Percentiles rank a stretch among this genome's conserved stretches.
Conservation (phyloP, 345 rosid genomes). For the Microthlaspi erraticum region DNA sequence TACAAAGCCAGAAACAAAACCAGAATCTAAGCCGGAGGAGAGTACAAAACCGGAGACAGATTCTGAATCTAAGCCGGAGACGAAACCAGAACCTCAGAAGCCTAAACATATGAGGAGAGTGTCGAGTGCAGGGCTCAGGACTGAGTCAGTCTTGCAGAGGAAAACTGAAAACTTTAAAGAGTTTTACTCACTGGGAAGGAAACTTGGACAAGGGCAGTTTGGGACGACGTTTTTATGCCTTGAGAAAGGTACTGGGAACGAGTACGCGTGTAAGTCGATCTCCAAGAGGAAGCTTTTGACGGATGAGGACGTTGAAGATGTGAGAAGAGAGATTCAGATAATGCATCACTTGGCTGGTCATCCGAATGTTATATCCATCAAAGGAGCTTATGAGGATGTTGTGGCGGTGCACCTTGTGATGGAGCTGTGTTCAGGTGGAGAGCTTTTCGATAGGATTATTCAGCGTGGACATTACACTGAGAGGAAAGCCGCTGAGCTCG, state of each 20-base stretch:
- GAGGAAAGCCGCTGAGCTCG: constrained; percentile 84
- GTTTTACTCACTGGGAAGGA: constrained; percentile 70
- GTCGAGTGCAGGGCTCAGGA: constrained; percentile 73
- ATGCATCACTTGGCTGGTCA: constrained; percentile 94
- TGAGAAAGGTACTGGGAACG: constrained; percentile 66
- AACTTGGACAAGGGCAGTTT: constrained; percentile 91
- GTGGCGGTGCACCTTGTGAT: constrained; percentile 86
- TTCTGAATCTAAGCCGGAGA: constrained; percentile 29
- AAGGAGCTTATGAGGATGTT: constrained; percentile 87
- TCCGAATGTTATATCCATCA: constrained; percentile 76
- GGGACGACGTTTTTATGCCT: constrained; percentile 80
- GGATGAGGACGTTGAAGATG: constrained; percentile 87
- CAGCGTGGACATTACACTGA: constrained; percentile 87
- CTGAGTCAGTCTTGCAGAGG: constrained; percentile 71
- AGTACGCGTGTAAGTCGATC: constrained; percentile 87
- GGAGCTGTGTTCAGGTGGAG: constrained; percentile 91
- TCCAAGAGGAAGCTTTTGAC: constrained; percentile 85
- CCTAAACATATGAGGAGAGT: constrained; percentile 62
- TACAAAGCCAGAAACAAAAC: constrained; percentile 54
- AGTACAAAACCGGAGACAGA: constrained; percentile 57
- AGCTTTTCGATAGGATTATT: constrained; percentile 87
- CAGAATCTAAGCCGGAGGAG: constrained; percentile 24
- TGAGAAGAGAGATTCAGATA: constrained; percentile 86
- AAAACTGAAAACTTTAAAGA: constrained; percentile 81
- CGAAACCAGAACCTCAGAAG: constrained; percentile 53